A percentile compares a stretch with the other conserved stretches of the same genome.
Conservation (phyloP, 2,329 filamentous ascomycete genomes). For the Aspergillus calidoustus region DNA sequence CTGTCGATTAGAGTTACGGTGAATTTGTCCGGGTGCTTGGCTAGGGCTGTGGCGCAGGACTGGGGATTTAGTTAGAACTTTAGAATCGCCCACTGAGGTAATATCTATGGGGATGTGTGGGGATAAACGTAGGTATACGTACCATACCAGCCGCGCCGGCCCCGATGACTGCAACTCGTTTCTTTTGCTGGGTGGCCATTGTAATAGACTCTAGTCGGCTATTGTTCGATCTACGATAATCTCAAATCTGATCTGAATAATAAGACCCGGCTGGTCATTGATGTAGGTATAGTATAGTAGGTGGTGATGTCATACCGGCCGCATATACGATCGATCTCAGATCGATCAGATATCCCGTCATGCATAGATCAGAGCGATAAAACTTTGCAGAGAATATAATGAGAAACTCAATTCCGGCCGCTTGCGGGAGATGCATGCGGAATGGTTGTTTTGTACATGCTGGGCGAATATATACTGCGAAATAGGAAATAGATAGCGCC, state of each 20-base stretch:
- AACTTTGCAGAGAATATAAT: neutral
- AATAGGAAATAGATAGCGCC: neutral
- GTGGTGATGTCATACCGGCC: constrained; percentile 10
- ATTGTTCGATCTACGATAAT: neutral
- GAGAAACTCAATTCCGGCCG: neutral
- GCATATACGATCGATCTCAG: constrained; percentile 5
- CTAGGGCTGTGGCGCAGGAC: constrained; percentile 70
- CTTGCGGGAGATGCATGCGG: neutral
- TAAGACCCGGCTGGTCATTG: neutral
- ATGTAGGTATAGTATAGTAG: neutral
- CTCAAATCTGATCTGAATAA: neutral
- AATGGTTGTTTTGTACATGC: neutral
- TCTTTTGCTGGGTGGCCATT: constrained; percentile 26
- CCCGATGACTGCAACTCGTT: constrained; percentile 63
- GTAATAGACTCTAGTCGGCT: neutral
- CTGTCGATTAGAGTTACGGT: constrained; percentile 67
- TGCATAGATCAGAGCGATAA: neutral
- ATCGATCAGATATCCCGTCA: neutral
- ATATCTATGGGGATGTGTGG: neutral
- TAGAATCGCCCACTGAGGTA: no score
- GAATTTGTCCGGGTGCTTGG: constrained; percentile 68
- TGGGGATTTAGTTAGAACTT: constrained; percentile 23
- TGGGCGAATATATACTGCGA: neutral
- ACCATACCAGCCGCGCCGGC: constrained; percentile 68
- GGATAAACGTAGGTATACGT: constrained; percentile 11